Percentiles rank a stretch among this genome's conserved stretches.
phyloP scores from a whole-genome alignment of 2,329 filamentous ascomycete species.

The Chalaropsis ovoidea region DNA sequence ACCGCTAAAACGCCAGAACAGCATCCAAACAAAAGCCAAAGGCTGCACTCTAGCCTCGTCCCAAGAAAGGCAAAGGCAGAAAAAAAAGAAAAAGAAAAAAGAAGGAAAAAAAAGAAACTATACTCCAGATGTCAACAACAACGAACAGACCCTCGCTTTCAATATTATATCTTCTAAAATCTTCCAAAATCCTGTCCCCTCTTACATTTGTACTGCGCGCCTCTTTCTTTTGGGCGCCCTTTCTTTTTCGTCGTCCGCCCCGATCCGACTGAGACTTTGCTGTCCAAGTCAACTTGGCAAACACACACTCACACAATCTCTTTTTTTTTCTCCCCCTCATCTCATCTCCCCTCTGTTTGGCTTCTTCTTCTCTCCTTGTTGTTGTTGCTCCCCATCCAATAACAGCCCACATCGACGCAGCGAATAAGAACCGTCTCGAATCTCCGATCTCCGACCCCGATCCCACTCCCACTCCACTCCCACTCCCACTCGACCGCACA shows the following conservation, averaged over 20 bases:
- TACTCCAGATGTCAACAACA: conserved; percentile 2
- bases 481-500: not conserved
- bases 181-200: not conserved
- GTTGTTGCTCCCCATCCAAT: not conserved
- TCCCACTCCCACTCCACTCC: not conserved
- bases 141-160: not conserved
- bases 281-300: too few species aligned
- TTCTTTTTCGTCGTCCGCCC: not conserved
- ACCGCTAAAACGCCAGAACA: not conserved
- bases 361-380: not conserved
- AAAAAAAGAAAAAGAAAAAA: too few species aligned
- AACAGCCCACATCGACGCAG: not conserved
- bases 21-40: conserved; percentile 4
- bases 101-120: not conserved
- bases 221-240: not conserved
- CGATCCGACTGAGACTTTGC: not conserved
- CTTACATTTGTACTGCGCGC: not conserved
- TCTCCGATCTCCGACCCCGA: not conserved
- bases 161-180: not conserved
- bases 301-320: not conserved
- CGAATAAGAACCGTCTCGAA: not conserved
- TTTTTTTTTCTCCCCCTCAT: not conserved
- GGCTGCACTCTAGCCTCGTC: conserved; percentile 11
- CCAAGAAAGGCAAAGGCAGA: not conserved
- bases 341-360: not conserved